Conservation (phyloP, 345 rosid genomes). For the Cochlearia excelsa region DNA sequence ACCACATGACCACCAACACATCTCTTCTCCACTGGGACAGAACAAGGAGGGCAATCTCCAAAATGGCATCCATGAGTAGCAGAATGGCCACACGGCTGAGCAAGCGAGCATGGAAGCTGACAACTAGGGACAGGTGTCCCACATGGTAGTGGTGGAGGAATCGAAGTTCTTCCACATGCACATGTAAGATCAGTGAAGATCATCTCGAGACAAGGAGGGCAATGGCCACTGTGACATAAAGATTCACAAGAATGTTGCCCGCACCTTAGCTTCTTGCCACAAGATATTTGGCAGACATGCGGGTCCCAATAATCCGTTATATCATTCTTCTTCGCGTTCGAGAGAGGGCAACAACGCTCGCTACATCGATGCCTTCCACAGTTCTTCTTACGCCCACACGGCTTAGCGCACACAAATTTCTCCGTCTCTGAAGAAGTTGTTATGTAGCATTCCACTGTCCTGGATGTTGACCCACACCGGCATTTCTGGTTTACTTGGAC, state of each 20-base stretch:
- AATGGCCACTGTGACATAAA: conserved; percentile 92
- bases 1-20: conserved; percentile 93
- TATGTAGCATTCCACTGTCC: conserved; percentile 69
- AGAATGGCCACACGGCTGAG: conserved; percentile 84
- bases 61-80: conserved; percentile 94
- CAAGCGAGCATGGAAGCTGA: conserved; percentile 73
- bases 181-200: conserved; percentile 85
- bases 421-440: conserved; percentile 49
- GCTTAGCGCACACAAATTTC: conserved; percentile 65
- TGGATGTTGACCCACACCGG: conserved; percentile 68
- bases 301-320: conserved; percentile 68
- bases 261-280: conserved; percentile 90
- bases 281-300: conserved; percentile 79
- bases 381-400: conserved; percentile 80
- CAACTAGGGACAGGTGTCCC: conserved; percentile 90
- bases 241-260: conserved; percentile 89
- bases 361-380: conserved; percentile 95
- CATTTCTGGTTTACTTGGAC: conserved; percentile 71
- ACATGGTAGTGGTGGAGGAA: conserved; percentile 95
- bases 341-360: conserved; percentile 89
- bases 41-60: conserved; percentile 97
- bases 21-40: conserved; percentile 84
- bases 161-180: conserved; percentile 87
- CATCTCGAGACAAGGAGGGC: conserved; percentile 89
- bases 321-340: conserved; percentile 42